Evolutionary conservation across 805 yeast genomes (phyloP), one percentile per base, ranked within the genome.

Genomic region (Wickerhamiella bombiphila): DNA sequence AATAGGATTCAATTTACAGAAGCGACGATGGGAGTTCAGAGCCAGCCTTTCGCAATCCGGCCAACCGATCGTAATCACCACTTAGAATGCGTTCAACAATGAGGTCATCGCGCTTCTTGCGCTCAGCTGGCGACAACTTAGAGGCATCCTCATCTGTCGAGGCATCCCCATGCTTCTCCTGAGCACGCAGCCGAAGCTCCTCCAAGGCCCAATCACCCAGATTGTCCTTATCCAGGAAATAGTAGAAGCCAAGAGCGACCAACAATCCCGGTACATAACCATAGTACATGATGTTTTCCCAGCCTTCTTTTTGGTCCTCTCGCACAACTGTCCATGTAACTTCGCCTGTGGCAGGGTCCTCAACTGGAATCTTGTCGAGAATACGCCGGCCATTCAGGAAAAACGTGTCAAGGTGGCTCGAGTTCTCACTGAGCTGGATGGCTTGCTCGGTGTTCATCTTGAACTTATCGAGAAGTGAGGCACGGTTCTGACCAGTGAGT

Each of bases 291-390:
- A 80, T 65, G 45, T 65, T 64, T 55, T 82, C 93, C 93, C 93
- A 81, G 35, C 93, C 93, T 61, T 81, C 93, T 53, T 74, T 74
- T 50, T 70, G 74, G 38, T 76, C 71, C 54, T 74, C 83, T 44
- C 91, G 68, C 33, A 82, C 74, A 40, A 80, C 61, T 50, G 73
- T 69, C 93, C 91, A 81, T 51, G 74, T 73, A 50, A 80, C 69
- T 51, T 74, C 78, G 26, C 93, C 93, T 14, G 81, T 75, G 29
- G 73, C 64, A 31, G 78, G 74, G 58, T 79, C 91, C 59, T 76
- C 80, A 56, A 72, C 80, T 32, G 94, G 93, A 42, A 81, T 72
- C 60, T 81, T 81, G 57, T 81, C 94, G 46, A 82, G 68, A 50
- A 81, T 76, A 50, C 72, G 65, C 35, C 78, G 76, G 28, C 76